These are phyloP conservation scores for Acanthamoeba culbertsoni DNA, from an alignment of 208 protist genomes.

Conservation along the genomic window DNA sequence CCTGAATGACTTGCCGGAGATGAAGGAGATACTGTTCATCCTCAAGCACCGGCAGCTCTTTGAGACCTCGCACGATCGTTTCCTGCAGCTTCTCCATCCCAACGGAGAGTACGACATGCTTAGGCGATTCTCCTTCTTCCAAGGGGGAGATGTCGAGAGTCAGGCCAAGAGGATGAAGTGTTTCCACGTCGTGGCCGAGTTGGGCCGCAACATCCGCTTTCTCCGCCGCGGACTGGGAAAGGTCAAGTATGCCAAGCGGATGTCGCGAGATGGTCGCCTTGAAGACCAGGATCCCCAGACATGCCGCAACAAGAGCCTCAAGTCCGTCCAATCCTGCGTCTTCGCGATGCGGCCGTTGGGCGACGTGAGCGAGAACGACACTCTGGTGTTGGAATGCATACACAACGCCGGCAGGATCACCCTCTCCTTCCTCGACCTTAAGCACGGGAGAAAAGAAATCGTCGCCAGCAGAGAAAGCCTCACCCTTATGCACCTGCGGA, in stretches of 20 bases:
- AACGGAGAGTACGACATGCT: background rate
- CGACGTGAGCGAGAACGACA: background rate
- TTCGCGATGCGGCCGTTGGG: background rate
- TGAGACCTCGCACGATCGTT: background rate
- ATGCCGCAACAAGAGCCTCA: background rate
- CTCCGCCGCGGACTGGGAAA: background rate
- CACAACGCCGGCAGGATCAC: background rate
- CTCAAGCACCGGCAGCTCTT: background rate
- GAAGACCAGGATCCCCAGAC: background rate
- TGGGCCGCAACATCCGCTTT: background rate
- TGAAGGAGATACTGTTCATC: background rate
- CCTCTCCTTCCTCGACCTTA: background rate
- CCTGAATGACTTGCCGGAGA: background rate
- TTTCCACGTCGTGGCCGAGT: background rate
- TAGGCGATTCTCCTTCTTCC: background rate
- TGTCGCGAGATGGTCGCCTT: background rate
- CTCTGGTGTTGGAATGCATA: background rate
- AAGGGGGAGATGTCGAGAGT: background rate
- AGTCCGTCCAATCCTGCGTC: background rate
- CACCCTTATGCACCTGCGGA: background rate
- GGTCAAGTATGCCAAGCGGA: background rate
- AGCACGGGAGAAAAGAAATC: background rate
- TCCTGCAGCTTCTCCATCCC: background rate
- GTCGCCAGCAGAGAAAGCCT: background rate
- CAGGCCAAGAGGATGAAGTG: background rate